Evolutionary conservation across 768 basidiomycete genomes (phyloP).

Genomic region (Dendrothele bispora): DNA sequence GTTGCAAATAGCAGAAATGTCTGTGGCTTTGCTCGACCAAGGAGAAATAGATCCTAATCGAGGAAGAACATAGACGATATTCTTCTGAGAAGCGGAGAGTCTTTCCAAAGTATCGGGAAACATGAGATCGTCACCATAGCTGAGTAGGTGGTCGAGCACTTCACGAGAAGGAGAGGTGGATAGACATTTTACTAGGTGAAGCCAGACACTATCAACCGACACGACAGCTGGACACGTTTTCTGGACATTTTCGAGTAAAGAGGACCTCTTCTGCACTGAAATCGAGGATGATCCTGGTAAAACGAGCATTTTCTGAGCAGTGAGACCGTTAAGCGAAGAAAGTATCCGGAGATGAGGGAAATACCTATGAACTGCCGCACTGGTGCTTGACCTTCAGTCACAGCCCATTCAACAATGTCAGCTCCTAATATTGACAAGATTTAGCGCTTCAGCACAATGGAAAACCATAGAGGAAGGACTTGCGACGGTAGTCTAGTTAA

Average conservation of each 20-base stretch:
- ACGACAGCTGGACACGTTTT: slow-evolving; percentile 47
- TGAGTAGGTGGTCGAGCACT: slow-evolving; percentile 69
- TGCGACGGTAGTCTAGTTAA: too few relatives aligned
- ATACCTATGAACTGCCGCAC: too few relatives aligned
- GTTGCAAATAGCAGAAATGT: slow-evolving; percentile 87
- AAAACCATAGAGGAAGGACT: too few relatives aligned
- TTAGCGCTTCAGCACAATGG: too few relatives aligned
- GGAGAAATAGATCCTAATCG: slow-evolving; percentile 92
- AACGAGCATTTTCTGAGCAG: slow-evolving; percentile 63
- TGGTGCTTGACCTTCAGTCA: too few relatives aligned
- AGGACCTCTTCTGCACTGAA: slow-evolving; percentile 67
- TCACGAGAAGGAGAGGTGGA: slow-evolving; percentile 41
- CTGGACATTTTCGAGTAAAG: slow-evolving; percentile 63
- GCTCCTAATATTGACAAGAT: too few relatives aligned
- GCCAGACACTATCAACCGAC: slow-evolving; percentile 79
- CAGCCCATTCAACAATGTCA: too few relatives aligned
- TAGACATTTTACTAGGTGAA: slow-evolving; percentile 83
- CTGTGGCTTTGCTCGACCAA: slow-evolving; percentile 99
- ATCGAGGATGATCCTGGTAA: slow-evolving; percentile 77
- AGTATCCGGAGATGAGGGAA: too few relatives aligned
- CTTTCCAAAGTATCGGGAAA: slow-evolving; percentile 41
- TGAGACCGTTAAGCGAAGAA: too few relatives aligned
- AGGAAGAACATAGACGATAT: slow-evolving; percentile 74
- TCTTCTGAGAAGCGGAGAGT: slow-evolving; percentile 31
- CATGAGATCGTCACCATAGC: slow-evolving; percentile 79